These are phyloP conservation scores for Prunus mira DNA, from an alignment of 306 rosid genomes.

Conservation along the genomic window DNA sequence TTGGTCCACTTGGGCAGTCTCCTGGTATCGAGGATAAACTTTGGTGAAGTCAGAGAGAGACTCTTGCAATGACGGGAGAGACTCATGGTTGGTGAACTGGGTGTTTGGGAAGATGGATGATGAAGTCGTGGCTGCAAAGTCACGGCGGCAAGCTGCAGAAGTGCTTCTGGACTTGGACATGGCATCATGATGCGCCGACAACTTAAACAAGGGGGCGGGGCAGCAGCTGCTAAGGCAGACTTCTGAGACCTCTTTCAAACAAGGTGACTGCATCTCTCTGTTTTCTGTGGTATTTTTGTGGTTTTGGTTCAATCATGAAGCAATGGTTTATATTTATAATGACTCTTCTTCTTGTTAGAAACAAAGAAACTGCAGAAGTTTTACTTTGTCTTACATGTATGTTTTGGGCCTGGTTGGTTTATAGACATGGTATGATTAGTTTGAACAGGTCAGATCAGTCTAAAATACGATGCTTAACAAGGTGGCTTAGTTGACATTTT, in stretches of 20 bases:
- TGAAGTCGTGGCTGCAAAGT: conserved; percentile 53
- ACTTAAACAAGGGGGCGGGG: conserved; percentile 44
- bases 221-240: conserved; percentile 61
- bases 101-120: conserved; percentile 67
- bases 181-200: conserved; percentile 28
- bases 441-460: conserved; percentile 25
- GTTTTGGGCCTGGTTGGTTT: conserved; percentile 24
- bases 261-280: conserved; percentile 42
- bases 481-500: conserved; percentile 30
- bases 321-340: neutral
- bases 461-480: neutral
- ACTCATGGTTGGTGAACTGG: conserved; percentile 82
- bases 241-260: conserved; percentile 45
- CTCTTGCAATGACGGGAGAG: conserved; percentile 67
- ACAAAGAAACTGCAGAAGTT: neutral
- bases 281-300: neutral
- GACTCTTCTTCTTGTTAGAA: neutral
- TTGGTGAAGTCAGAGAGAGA: conserved; percentile 60
- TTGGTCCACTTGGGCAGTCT: conserved; percentile 58
- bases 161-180: conserved; percentile 42
- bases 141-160: conserved; percentile 58
- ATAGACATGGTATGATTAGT: conserved; percentile 21
- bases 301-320: conserved; percentile 10
- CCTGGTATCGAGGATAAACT: conserved; percentile 62
- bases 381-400: conserved; percentile 19